Conservation (phyloP, 129 eudicot genomes). For the Ambrosia trifida region DNA sequence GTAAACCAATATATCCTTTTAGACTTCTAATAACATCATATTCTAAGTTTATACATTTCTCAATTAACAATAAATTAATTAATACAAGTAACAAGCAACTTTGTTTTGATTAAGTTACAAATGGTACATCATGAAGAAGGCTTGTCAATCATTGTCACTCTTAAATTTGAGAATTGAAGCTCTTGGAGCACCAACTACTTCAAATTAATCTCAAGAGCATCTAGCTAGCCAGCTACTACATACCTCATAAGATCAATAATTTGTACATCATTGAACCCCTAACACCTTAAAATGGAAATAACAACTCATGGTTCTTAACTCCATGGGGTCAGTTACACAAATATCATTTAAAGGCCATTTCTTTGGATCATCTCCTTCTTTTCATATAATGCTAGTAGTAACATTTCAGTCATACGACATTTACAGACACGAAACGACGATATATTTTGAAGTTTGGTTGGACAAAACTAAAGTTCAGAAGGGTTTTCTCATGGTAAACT, state of each 20-base stretch:
- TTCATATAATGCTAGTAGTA: not conserved
- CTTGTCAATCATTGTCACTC: slow-evolving; percentile 7
- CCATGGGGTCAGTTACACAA: slow-evolving; percentile 31
- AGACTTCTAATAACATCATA: not conserved
- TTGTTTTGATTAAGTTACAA: not conserved
- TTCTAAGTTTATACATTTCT: not conserved
- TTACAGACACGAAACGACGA: not conserved
- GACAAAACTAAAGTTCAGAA: not conserved
- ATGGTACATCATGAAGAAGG: slow-evolving; percentile 4
- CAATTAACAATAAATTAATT: not conserved
- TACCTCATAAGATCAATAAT: slow-evolving; percentile 32
- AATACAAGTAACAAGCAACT: not conserved
- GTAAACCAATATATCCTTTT: not conserved
- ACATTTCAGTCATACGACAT: slow-evolving; percentile 25
- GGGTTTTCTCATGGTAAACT: not conserved
- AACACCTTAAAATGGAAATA: slow-evolving; percentile 27
- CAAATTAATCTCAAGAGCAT: slow-evolving; percentile 1
- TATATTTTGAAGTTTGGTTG: slow-evolving; percentile 1
- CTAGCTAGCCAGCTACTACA: slow-evolving; percentile 17
- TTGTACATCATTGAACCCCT: slow-evolving; percentile 40
- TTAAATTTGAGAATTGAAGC: slow-evolving; percentile 7
- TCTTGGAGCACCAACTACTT: slow-evolving; percentile 12
- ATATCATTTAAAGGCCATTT: slow-evolving; percentile 27
- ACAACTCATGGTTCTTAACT: slow-evolving; percentile 36
- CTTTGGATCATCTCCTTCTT: no score